A percentile compares a stretch with the other conserved stretches of the same genome.
Evolutionary conservation across 345 rosid species (phyloP).

Genomic region (Syzygium oleosum): DNA sequence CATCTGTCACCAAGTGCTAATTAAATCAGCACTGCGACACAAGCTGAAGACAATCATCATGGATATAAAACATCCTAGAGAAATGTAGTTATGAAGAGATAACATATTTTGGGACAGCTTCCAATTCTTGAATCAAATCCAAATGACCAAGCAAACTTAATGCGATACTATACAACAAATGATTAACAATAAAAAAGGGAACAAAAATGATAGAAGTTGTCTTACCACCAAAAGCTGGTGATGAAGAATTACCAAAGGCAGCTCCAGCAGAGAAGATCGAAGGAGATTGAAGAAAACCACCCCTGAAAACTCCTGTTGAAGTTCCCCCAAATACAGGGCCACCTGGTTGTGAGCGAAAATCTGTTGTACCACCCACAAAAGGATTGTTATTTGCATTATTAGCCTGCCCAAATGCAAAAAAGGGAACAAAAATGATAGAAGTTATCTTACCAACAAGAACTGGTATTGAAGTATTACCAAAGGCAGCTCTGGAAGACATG

Average conservation of each 20-base stretch:
- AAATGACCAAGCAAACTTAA: background rate
- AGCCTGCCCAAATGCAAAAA: background rate
- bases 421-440: background rate
- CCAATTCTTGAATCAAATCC: background rate
- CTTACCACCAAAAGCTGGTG: slow-evolving; percentile 72
- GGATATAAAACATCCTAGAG: background rate
- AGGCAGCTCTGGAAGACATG: slow-evolving; percentile 47
- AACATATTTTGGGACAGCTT: background rate
- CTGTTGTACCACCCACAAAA: slow-evolving; percentile 13
- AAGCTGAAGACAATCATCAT: background rate
- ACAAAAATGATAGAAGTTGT: background rate
- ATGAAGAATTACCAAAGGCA: slow-evolving; percentile 62
- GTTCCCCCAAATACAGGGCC: slow-evolving; percentile 74
- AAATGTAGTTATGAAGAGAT: background rate
- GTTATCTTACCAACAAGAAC: slow-evolving; percentile 60
- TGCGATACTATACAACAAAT: background rate
- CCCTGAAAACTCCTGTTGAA: slow-evolving; percentile 63
- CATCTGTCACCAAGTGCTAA: background rate
- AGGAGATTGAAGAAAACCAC: slow-evolving; percentile 13
- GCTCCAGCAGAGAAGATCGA: slow-evolving; percentile 55
- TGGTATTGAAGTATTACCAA: slow-evolving; percentile 66
- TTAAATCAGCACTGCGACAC: background rate
- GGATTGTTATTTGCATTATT: slow-evolving; percentile 46
- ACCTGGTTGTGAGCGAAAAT: slow-evolving; percentile 63
- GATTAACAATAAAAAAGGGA: background rate